phyloP scores from a whole-genome alignment of 257 asterid genomes.

The Sherardia arvensis region DNA sequence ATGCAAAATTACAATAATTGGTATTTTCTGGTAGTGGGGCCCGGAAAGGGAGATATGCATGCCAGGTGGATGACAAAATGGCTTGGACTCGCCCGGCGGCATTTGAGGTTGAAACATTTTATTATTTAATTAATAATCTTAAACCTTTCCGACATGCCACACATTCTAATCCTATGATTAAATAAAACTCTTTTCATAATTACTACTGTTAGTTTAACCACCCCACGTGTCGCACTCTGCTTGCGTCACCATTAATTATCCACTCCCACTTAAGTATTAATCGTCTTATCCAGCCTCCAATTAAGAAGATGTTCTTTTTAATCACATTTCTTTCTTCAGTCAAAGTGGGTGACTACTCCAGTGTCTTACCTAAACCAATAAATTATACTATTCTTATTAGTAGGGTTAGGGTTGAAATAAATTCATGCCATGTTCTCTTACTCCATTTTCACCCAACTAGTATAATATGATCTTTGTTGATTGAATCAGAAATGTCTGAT shows the following conservation, averaged over 20 bases:
- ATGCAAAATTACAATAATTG: too few relatives aligned
- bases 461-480: too few relatives aligned
- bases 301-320: neutral
- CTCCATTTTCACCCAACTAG: too few relatives aligned
- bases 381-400: too few relatives aligned
- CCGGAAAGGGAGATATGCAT: slow-evolving; percentile 18
- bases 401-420: too few relatives aligned
- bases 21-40: slow-evolving; percentile 11
- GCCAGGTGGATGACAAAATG: slow-evolving; percentile 30
- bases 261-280: neutral
- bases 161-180: neutral
- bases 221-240: slow-evolving; percentile 16
- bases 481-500: too few relatives aligned
- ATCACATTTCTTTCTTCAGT: neutral
- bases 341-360: neutral
- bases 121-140: slow-evolving; percentile 3
- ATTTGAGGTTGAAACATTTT: neutral
- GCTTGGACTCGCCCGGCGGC: slow-evolving; percentile 9
- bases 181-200: neutral
- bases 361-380: neutral
- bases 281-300: neutral
- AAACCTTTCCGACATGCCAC: slow-evolving; percentile 11
- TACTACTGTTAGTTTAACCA: neutral
- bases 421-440: too few relatives aligned
- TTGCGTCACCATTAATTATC: slow-evolving; percentile 5